Evolutionary conservation across 2,329 filamentous ascomycete species (phyloP), one percentile per base, ranked within the genome.

Genomic region (Fusarium anguioides): DNA sequence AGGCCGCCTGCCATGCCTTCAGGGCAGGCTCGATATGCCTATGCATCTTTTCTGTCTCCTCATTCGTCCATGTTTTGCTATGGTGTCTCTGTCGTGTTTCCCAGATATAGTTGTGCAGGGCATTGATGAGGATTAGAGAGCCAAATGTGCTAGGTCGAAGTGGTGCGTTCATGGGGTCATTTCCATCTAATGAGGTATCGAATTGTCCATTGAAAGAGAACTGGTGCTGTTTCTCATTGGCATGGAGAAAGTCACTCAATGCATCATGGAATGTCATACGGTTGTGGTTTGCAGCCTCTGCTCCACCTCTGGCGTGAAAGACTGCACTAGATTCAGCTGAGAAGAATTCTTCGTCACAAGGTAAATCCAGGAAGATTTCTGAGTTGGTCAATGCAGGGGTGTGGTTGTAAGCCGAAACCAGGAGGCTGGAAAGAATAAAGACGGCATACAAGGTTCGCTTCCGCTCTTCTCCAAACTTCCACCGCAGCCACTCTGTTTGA

Each of bases 31-130:
- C 94, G 58, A 98, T 96, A 74, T 97, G 94, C 3, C 91, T 88
- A 76, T 97, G 94, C 94, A 98, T 97, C 67, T 94, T 93, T 70
- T 98, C 94, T 0, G 93, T 97, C 78, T 98, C 95, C 68, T 95
- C 91, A 31, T 90, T 88, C 3, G 94, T 97, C 95, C 95, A 97
- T 46, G 93, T 84, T 64, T 93, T 90, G 71, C 92, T 94, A 71
- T 94, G 90, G 71, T 97, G 94, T 50, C 94, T 86, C 78, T 97
- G 94, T 23, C 95, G 87, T 0, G 94, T 97, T 79, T 98, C 95
- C 96, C 96, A 98, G 41, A 98, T 97, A 78, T 97, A 97, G 72
- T 97, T 97, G 80, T 98, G 96, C 23, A 98, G 83, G 5, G 96
- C 94, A 75, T 97, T 95, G 76, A 98, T 97, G 65, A 99, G 81